Conservation (phyloP, 1,139 yeast genomes). For the Geotrichum aggregatum region DNA sequence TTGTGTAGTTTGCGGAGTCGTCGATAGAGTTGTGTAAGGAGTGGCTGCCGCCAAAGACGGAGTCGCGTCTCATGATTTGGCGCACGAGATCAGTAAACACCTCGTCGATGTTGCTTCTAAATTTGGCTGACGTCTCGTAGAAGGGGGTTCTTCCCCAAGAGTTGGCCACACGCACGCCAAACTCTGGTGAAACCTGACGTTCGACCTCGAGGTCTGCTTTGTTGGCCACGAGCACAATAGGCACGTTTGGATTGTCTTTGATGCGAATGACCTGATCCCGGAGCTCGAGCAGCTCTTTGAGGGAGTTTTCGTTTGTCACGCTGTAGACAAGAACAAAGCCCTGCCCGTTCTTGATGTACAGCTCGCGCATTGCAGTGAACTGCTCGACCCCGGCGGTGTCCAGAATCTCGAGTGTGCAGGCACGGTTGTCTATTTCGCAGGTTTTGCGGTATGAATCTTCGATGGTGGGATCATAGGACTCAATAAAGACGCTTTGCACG, state of each 20-base stretch:
- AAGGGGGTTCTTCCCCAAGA: constrained; percentile 88
- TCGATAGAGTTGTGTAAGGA: constrained; percentile 1
- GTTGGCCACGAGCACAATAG: constrained; percentile 45
- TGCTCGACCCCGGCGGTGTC: constrained; percentile 49
- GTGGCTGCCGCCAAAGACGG: constrained; percentile 24
- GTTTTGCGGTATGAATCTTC: constrained; percentile 53
- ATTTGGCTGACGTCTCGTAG: constrained; percentile 73
- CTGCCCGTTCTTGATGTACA: constrained; percentile 45
- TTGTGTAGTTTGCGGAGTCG: background rate
- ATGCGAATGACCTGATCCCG: constrained; percentile 88
- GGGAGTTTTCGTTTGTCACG: constrained; percentile 76
- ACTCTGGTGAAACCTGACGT: constrained; percentile 43
- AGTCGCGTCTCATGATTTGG: constrained; percentile 47
- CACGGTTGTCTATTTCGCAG: constrained; percentile 40
- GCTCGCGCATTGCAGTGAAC: constrained; percentile 63
- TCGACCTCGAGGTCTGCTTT: constrained; percentile 70
- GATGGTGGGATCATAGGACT: constrained; percentile 95
- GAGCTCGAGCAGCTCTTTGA: constrained; percentile 73
- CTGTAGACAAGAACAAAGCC: constrained; percentile 63
- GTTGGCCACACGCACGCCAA: constrained; percentile 62
- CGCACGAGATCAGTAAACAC: constrained; percentile 85
- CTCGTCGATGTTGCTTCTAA: constrained; percentile 78
- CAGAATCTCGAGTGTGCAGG: constrained; percentile 42
- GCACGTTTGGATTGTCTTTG: constrained; percentile 51
- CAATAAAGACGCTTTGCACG: constrained; percentile 53